These are phyloP conservation scores for Lobosporangium transversale DNA, from an alignment of 192 early-diverging fungal species.

Conservation along the genomic window DNA sequence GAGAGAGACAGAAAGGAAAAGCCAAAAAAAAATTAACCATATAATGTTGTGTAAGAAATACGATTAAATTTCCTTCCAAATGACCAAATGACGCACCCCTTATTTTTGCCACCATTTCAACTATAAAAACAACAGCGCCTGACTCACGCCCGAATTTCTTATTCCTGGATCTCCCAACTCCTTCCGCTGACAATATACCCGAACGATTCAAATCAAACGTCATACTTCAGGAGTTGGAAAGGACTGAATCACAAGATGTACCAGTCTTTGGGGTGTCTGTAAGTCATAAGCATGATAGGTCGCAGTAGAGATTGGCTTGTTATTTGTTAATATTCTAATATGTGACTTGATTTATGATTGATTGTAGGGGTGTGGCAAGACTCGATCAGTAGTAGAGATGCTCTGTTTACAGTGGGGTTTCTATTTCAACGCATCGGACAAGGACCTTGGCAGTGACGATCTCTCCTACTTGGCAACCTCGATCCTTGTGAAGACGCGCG, in stretches of 20 bases:
- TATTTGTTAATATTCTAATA: background rate
- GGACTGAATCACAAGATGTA: constrained; percentile 11
- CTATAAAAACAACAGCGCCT: constrained; percentile 13
- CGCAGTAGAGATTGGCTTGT: background rate
- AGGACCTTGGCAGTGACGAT: constrained; percentile 11
- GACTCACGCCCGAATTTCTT: constrained; percentile 26
- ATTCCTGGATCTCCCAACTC: constrained; percentile 27
- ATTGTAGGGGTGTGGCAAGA: constrained; percentile 18
- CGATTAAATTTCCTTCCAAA: too few relatives aligned
- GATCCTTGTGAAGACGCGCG: constrained; percentile 1
- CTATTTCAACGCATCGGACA: constrained; percentile 22
- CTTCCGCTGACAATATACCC: constrained; percentile 6
- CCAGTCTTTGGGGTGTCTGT: constrained; percentile 26
- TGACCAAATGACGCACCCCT: too few relatives aligned
- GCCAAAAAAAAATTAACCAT: too few relatives aligned
- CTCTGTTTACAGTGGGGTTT: constrained; percentile 37
- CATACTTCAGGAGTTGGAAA: constrained; percentile 7
- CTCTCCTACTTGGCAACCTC: background rate
- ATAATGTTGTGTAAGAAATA: too few relatives aligned
- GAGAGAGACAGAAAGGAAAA: too few relatives aligned
- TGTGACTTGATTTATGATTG: background rate
- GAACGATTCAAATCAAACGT: constrained; percentile 21
- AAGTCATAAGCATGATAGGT: background rate
- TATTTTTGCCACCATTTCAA: constrained; percentile 43
- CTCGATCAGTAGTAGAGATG: constrained; percentile 25